Percentiles rank a stretch among this genome's conserved stretches.
Evolutionary conservation across 2,329 filamentous ascomycete species (phyloP).

Genomic region (Thelonectria rubi): DNA sequence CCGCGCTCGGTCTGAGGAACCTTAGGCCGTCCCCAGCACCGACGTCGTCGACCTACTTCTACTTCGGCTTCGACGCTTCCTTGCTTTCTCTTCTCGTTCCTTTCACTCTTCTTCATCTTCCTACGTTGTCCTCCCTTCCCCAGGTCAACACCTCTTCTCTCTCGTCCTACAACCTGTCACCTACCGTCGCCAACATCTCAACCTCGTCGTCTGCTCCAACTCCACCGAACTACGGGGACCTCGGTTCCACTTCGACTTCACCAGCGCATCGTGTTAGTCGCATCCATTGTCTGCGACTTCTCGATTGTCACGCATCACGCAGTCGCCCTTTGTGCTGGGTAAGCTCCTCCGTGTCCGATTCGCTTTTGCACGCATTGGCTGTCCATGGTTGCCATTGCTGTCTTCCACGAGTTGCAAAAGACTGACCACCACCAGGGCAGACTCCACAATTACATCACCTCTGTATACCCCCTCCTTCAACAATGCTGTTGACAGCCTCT

Average conservation of each 20-base stretch:
- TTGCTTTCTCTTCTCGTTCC: slow-evolving; percentile 1
- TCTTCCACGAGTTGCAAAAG: not conserved
- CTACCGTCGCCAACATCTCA: not conserved
- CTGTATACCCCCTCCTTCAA: slow-evolving; percentile 9
- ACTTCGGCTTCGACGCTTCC: slow-evolving; percentile 5
- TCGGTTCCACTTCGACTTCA: slow-evolving; percentile 14
- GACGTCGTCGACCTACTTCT: slow-evolving; percentile 22
- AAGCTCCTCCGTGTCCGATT: slow-evolving; percentile 5
- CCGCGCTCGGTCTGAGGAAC: slow-evolving; percentile 21
- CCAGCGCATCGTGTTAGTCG: slow-evolving; percentile 22
- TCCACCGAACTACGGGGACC: slow-evolving; percentile 2
- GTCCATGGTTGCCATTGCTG: not conserved
- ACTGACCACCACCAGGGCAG: slow-evolving; percentile 5
- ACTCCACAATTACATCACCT: slow-evolving; percentile 4
- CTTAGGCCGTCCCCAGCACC: slow-evolving; percentile 23
- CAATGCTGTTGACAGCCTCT: slow-evolving; percentile 42
- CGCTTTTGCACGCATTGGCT: not conserved
- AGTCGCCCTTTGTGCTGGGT: slow-evolving; percentile 11
- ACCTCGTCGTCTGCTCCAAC: slow-evolving; percentile 4
- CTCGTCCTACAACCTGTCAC: not conserved
- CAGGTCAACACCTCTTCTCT: slow-evolving; percentile 2
- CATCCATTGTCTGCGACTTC: slow-evolving; percentile 7
- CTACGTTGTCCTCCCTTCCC: slow-evolving; percentile 18
- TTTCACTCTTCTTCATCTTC: slow-evolving; percentile 19
- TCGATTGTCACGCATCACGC: slow-evolving; percentile 15